Conservation (phyloP, 345 rosid genomes). For the Euphorbia tirucalli region DNA sequence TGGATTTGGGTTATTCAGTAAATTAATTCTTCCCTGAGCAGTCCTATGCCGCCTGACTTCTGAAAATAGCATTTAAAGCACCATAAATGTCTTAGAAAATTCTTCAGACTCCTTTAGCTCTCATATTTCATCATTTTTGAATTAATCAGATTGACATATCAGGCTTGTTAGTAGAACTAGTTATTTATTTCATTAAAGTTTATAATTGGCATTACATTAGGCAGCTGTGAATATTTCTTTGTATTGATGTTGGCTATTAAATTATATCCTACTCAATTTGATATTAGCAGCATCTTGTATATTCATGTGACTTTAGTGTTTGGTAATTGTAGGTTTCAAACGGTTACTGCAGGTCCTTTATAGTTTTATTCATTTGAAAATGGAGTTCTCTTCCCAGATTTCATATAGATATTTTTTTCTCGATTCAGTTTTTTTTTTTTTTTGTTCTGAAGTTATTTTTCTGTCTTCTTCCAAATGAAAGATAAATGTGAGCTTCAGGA, state of each 20-base stretch:
- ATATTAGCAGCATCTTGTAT: no score
- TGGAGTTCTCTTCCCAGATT: not conserved
- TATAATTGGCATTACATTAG: not conserved
- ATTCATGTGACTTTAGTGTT: not conserved
- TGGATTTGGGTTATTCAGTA: not conserved
- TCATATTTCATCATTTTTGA: not conserved
- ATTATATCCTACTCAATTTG: not conserved
- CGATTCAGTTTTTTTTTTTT: not conserved
- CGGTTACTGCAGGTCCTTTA: not conserved
- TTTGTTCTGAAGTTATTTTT: not conserved
- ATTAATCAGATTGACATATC: not conserved
- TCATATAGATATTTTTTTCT: not conserved
- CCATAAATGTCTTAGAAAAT: not conserved
- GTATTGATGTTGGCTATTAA: not conserved
- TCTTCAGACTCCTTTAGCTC: not conserved
- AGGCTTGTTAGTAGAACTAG: not conserved
- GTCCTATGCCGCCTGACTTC: not conserved
- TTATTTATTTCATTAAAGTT: not conserved
- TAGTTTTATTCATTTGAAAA: not conserved
- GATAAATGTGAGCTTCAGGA: not conserved
- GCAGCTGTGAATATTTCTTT: not conserved
- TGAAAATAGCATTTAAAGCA: not conserved
- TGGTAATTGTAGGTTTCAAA: not conserved
- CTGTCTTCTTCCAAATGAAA: not conserved
- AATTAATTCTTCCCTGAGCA: not conserved